phyloP scores from a whole-genome alignment of 208 protist genomes.

The Blechomonas ayalai region DNA sequence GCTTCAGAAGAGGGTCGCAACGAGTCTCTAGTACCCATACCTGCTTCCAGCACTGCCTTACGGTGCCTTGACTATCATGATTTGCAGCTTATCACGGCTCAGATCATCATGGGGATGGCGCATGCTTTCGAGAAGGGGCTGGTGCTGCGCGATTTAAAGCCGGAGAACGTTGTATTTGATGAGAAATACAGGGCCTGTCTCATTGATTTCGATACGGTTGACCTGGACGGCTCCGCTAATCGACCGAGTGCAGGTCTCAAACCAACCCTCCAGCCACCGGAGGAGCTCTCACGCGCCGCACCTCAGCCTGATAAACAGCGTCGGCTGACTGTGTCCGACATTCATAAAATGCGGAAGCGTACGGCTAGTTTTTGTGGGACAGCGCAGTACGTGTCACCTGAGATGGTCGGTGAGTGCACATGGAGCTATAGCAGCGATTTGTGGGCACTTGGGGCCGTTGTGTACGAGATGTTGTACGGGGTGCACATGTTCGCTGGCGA shows the following conservation, averaged over 20 bases:
- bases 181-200: conserved; percentile 68
- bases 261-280: conserved; percentile 20
- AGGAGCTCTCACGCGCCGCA: too few relatives aligned
- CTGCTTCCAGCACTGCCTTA: conserved; percentile 12
- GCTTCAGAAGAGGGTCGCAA: background rate
- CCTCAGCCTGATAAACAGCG: too few relatives aligned
- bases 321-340: conserved; percentile 69
- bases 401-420: conserved; percentile 87
- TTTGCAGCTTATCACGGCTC: conserved; percentile 77
- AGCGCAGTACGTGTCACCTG: conserved; percentile 93
- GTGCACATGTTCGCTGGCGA: conserved; percentile 71
- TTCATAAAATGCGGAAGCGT: conserved; percentile 71
- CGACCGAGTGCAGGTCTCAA: too few relatives aligned
- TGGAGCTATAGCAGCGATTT: conserved; percentile 93
- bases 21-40: conserved; percentile 11
- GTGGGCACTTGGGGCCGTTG: conserved; percentile 91
- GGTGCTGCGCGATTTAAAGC: conserved; percentile 87
- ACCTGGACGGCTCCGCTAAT: conserved; percentile 19
- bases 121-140: conserved; percentile 44
- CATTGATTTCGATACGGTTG: conserved; percentile 87
- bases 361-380: conserved; percentile 88
- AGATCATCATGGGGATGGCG: conserved; percentile 59
- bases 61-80: conserved; percentile 76
- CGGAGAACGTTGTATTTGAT: conserved; percentile 86
- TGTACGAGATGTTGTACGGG: conserved; percentile 90